Base-by-base conservation (phyloP, 1,284 basidiomycete genomes). In the Apiotrichum sp. region DNA sequence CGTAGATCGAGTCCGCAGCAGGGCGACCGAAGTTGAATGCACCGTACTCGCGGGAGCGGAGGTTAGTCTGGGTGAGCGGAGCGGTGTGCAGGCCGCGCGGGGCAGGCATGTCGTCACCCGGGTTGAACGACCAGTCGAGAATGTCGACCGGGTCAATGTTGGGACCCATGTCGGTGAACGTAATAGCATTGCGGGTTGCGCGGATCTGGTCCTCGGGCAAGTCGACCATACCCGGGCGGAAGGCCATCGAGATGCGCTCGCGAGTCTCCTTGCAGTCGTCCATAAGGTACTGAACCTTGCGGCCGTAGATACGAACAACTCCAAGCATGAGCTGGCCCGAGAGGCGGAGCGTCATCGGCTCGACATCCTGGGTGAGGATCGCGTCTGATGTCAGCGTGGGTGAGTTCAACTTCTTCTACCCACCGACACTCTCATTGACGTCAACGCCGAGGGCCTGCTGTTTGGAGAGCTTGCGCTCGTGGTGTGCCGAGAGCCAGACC, bases 401-500 rank as follows among this genome's bases (percentile, higher is more conserved):
- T 6, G 13, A 6, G 13, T 36, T 13, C 14, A 41, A 14, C n/a
- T 4, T 9, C 33, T 7, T 10, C 6, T 41, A 80, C 88, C 69
- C 65, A 90, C 91, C 89, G 66, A 93, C 89, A 58, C 89, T 89
- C 74, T 96, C 86, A 59, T 87, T 89, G 56, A 98, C 95, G 75
- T 95, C 90, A 0, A 93, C 93, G 69, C 93, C 88, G 2, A 97
- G 79, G 0, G 93, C 90, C 73, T 95, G 90, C 35, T 88, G 86
- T 77, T 98, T 98, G 69, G 89, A 93, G 67, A 98, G 84, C 80
- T 97, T 97, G 69, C 92, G 85, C 77, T 98, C 93, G 85, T 95
- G 93, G 80, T 98, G 95, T 1, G 96, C 95, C 31, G 95, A 95
- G 51, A 98, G 86, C 95, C 95, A 98, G 80, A 98, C 91, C 78